phyloP scores from a whole-genome alignment of 1,139 yeast genomes.

The Magnusiomyces paraingens region DNA sequence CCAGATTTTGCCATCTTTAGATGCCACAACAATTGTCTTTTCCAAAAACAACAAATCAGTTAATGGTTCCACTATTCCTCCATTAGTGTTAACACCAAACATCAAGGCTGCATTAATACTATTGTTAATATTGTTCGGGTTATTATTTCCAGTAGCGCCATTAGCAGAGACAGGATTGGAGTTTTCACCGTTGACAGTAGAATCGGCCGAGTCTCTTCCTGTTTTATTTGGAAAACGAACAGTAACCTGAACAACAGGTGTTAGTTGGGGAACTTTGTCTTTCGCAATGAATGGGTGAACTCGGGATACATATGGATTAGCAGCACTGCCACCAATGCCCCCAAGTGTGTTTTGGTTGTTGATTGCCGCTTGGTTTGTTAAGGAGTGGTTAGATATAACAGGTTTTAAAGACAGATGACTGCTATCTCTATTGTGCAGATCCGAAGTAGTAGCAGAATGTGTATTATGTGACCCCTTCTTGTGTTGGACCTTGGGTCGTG shows the following conservation, averaged over 20 bases:
- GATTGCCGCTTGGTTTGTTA: not conserved
- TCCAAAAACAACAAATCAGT: slow-evolving; percentile 13
- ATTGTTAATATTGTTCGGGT: too few relatives aligned
- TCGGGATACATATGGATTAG: slow-evolving; percentile 2
- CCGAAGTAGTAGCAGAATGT: not conserved
- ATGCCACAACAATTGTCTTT: slow-evolving; percentile 10
- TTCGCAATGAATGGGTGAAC: slow-evolving; percentile 12
- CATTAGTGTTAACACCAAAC: too few relatives aligned
- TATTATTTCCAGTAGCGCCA: too few relatives aligned
- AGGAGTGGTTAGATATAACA: not conserved
- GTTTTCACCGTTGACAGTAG: too few relatives aligned
- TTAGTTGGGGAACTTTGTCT: slow-evolving; percentile 11
- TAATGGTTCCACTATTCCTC: slow-evolving; percentile 3
- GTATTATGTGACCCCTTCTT: not conserved
- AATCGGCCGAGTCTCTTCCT: too few relatives aligned
- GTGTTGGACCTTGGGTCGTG: slow-evolving; percentile 4
- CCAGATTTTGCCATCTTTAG: slow-evolving; percentile 16
- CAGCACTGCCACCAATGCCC: not conserved
- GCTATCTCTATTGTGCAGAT: not conserved
- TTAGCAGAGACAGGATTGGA: too few relatives aligned
- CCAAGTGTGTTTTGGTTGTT: not conserved
- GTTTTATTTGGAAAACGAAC: slow-evolving; percentile 2
- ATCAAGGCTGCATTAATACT: too few relatives aligned
- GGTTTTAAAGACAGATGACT: not conserved
- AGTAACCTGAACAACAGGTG: slow-evolving; percentile 11